Conservation (phyloP, 1,139 yeast genomes). For the Taphrina deformans region DNA sequence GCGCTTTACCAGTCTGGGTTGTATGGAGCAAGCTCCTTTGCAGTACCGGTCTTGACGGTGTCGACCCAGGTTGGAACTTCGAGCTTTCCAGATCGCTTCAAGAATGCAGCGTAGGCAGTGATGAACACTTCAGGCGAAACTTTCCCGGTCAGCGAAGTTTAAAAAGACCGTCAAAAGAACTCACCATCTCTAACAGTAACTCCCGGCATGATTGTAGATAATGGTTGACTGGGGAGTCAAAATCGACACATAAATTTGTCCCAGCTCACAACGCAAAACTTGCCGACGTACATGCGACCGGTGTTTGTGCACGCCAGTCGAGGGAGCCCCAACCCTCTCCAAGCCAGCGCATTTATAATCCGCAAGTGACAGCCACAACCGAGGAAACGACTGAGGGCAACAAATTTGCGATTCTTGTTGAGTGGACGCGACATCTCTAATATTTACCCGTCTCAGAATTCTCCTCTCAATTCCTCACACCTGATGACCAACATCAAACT, state of each 20-base stretch:
- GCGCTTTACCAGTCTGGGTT: constrained; percentile 65
- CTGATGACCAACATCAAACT: neutral
- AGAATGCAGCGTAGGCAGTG: constrained; percentile 99
- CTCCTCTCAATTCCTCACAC: neutral
- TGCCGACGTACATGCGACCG: neutral
- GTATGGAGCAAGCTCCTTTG: constrained; percentile 99
- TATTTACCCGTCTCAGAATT: neutral
- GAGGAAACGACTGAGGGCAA: too few relatives aligned
- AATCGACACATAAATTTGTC: neutral
- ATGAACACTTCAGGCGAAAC: constrained; percentile 55
- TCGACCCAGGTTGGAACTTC: constrained; percentile 99
- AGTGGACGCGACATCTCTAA: neutral
- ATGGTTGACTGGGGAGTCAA: too few relatives aligned
- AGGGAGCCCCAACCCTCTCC: neutral
- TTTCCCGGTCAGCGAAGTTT: neutral
- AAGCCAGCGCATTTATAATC: neutral
- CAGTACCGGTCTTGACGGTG: constrained; percentile 98
- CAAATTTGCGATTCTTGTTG: too few relatives aligned
- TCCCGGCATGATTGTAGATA: constrained; percentile 31
- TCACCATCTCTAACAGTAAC: constrained; percentile 24
- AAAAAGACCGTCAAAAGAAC: neutral
- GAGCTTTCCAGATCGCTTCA: constrained; percentile 88
- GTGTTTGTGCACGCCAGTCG: constrained; percentile 6
- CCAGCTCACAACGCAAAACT: neutral
- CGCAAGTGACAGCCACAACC: neutral